Evolutionary conservation across 306 rosid genomes (phyloP), one percentile per base, ranked within the genome.

Genomic region (Delonix regia): DNA sequence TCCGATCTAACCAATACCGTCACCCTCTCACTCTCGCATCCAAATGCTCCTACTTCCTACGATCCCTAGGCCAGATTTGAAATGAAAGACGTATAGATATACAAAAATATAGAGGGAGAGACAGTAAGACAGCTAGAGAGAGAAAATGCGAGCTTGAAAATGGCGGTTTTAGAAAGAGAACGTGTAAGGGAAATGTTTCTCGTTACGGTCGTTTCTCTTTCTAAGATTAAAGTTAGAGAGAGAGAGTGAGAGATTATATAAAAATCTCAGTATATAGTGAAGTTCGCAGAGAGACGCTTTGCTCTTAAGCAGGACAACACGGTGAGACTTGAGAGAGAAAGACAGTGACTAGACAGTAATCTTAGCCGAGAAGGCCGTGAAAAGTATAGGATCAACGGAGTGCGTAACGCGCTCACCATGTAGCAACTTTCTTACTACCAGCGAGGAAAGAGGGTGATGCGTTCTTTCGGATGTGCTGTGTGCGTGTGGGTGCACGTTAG

Each of bases 1-100:
- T 34, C 91, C 86, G 98, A 95, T 93, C 98, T 88, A 82, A 70
- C 76, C n/a, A 69, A 83, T 67, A 61, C 82, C 68, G 19, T 79
- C 70, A 78, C 51, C 63, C 36, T 48, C 73, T 5, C 73, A 57
- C 66, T 82, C 75, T 88, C 89, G 86, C 97, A 88, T 95, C 91
- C 97, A 86, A 85, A 82, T 85, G 85, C 82, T 64, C 71, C 71
- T 41, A 22, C 33, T 30, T 56, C 78, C 27, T 80, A 74, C 84
- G 92, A 88, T 94, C 93, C 87, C 56, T 74, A 66, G 36, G 70
- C 78, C 86, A 89, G 88, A 85, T 76, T 86, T 59, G 83, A 64
- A 86, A 87, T 70, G 79, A 22, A 25, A 3, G 15, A 65, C 38
- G 73, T 12, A 34, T 48, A 60, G 47, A 64, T 36, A 39, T 2